phyloP scores from a whole-genome alignment of 2,329 filamentous ascomycete species.

The Diaporthe sp. region DNA sequence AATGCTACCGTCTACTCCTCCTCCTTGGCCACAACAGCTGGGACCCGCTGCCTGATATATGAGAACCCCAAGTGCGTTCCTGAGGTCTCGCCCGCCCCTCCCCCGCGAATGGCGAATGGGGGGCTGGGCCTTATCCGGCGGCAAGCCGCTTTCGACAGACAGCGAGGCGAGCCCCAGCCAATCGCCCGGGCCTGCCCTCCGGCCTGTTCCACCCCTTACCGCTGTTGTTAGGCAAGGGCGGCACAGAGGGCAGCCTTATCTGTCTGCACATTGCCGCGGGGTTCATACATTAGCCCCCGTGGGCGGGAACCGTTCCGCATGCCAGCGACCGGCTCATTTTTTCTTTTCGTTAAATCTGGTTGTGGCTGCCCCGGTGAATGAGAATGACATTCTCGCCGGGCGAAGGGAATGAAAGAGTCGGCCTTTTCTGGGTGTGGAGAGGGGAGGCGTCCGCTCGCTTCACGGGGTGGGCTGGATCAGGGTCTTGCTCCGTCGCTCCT shows the following conservation, averaged over 20 bases:
- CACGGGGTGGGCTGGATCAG: background rate
- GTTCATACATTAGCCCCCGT: background rate
- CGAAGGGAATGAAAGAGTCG: background rate
- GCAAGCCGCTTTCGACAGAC: background rate
- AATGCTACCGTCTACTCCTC: background rate
- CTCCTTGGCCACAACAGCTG: background rate
- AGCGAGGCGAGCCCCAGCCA: background rate
- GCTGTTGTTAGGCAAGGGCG: conserved; percentile 1
- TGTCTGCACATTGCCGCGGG: background rate
- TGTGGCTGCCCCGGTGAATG: background rate
- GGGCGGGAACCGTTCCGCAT: background rate
- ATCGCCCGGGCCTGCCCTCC: background rate
- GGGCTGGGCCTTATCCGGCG: background rate
- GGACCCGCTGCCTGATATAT: conserved; percentile 11
- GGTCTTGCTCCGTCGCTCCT: background rate
- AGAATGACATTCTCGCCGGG: background rate
- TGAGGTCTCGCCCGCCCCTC: background rate
- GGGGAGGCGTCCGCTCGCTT: background rate
- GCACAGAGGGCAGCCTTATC: background rate
- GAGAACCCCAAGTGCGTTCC: background rate
- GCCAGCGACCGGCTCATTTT: background rate
- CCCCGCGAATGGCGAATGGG: background rate
- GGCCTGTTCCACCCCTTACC: background rate
- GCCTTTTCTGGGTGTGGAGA: background rate
- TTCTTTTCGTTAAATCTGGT: background rate